Percentiles rank a stretch among this genome's conserved stretches.
Conservation (phyloP, 768 basidiomycete genomes). For the Boletus tomentosulus region DNA sequence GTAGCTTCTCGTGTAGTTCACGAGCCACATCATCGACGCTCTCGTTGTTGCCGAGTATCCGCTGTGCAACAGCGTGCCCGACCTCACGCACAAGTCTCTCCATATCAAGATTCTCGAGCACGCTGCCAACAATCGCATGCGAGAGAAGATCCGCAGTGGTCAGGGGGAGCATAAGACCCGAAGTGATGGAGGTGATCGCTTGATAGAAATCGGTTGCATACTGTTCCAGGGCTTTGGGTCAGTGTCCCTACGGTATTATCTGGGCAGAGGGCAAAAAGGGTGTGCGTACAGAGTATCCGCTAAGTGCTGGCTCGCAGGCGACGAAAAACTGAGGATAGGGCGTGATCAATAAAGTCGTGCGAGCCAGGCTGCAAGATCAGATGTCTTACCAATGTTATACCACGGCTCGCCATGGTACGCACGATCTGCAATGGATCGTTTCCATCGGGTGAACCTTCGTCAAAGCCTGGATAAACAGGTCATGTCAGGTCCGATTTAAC, state of each 20-base stretch:
- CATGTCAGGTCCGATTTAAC: constrained; percentile 12
- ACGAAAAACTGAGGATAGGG: constrained; percentile 77
- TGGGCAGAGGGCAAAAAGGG: constrained; percentile 16
- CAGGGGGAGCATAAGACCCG: constrained; percentile 92
- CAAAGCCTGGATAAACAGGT: constrained; percentile 60
- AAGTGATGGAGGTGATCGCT: constrained; percentile 89
- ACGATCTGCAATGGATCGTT: constrained; percentile 85
- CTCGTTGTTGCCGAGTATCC: constrained; percentile 89
- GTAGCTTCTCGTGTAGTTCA: constrained; percentile 86
- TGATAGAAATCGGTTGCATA: constrained; percentile 94
- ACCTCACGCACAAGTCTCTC: constrained; percentile 94
- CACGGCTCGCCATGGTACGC: constrained; percentile 83
- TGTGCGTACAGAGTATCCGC: constrained; percentile 75
- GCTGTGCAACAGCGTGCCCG: constrained; percentile 86
- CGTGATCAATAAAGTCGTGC: neutral
- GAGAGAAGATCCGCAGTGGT: constrained; percentile 93
- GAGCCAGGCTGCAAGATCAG: constrained; percentile 2
- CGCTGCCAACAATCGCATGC: constrained; percentile 94
- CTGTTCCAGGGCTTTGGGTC: constrained; percentile 35
- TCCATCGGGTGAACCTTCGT: constrained; percentile 92
- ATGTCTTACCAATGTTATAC: constrained; percentile 78
- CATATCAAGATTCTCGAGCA: constrained; percentile 98
- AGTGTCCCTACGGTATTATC: neutral
- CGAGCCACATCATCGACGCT: constrained; percentile 95
- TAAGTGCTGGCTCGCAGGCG: constrained; percentile 96